Percentiles rank a stretch among this genome's conserved stretches.
Conservation (phyloP, 176 grass and related monocot genomes). For the Aegilops bicornis region DNA sequence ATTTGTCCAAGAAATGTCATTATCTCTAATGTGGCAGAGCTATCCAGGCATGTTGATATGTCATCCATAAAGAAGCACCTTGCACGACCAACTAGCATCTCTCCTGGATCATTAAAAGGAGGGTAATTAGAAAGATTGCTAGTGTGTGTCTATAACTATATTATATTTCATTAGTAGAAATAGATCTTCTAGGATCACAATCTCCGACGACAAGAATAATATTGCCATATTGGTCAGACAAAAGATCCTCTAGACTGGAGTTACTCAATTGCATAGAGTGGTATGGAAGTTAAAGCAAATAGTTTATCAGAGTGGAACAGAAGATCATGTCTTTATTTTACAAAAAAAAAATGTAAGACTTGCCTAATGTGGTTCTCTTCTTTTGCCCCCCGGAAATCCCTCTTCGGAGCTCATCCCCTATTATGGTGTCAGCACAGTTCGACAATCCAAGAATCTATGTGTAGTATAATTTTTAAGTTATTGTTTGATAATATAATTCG, state of each 20-base stretch:
- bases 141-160: not conserved
- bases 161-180: not conserved
- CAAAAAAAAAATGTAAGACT: not conserved
- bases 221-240: not conserved
- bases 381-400: no score
- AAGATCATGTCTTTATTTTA: not conserved
- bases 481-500: not conserved
- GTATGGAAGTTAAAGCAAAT: not conserved
- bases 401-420: no score
- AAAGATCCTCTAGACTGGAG: not conserved
- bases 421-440: no score
- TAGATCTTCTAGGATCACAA: not conserved
- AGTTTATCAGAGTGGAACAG: not conserved
- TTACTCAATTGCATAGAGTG: not conserved
- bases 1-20: slow-evolving; percentile 76
- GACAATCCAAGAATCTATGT: not conserved
- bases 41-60: slow-evolving; percentile 91
- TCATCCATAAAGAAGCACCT: slow-evolving; percentile 97
- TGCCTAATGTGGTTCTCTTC: not conserved
- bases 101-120: slow-evolving; percentile 54
- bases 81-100: slow-evolving; percentile 83
- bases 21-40: slow-evolving; percentile 88
- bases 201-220: not conserved
- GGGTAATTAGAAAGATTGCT: not conserved
- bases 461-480: not conserved